Percentiles rank a stretch among this genome's conserved stretches.
These are phyloP conservation scores for Liquidambar formosana DNA, from an alignment of 164 flowering plant species.

Conservation along the genomic window DNA sequence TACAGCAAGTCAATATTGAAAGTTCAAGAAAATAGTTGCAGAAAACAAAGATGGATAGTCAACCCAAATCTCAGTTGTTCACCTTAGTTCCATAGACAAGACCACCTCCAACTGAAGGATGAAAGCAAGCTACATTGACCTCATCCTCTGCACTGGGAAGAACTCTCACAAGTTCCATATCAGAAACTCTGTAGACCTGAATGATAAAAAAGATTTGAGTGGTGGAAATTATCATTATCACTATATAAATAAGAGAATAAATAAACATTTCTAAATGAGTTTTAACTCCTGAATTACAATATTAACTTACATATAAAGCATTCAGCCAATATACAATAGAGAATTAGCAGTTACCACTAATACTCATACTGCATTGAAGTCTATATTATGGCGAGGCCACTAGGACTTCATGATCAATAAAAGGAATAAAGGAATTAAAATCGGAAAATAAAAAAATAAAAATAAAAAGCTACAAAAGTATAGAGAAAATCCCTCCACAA, in stretches of 20 bases:
- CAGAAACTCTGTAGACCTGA: constrained; percentile 93
- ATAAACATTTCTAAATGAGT: too few relatives aligned
- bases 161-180: constrained; percentile 97
- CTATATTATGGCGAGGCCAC: too few relatives aligned
- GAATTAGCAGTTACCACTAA: too few relatives aligned
- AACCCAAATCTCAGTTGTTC: not conserved
- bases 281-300: too few relatives aligned
- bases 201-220: not conserved
- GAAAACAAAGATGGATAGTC: not conserved
- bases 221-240: not conserved
- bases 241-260: not conserved
- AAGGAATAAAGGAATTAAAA: too few relatives aligned
- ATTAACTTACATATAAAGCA: too few relatives aligned
- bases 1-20: not conserved
- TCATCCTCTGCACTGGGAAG: constrained; percentile 99
- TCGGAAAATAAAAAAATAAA: too few relatives aligned
- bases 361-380: too few relatives aligned
- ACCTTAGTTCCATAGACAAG: constrained; percentile 99
- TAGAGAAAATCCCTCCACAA: too few relatives aligned
- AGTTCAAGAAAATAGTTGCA: not conserved
- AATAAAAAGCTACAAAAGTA: too few relatives aligned
- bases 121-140: constrained; percentile 99
- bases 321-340: too few relatives aligned
- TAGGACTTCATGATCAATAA: too few relatives aligned
- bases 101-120: constrained; percentile 92